These are phyloP conservation scores for Pythium dissimile DNA, from an alignment of 352 stramenopile species.

Conservation along the genomic window DNA sequence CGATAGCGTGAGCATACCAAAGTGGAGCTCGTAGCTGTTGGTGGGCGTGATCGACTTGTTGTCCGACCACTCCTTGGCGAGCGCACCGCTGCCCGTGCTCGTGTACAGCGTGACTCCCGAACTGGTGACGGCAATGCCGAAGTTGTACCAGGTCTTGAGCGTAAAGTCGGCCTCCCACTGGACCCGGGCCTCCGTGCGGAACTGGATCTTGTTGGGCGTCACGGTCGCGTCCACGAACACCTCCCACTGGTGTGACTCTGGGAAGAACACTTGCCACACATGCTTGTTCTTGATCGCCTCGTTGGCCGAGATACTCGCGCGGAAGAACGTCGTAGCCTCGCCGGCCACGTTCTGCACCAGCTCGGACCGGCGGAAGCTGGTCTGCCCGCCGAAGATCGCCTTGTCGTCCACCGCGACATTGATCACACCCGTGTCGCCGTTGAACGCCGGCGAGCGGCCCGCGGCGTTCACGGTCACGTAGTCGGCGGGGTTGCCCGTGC, in stretches of 20 bases:
- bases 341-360: conserved; percentile 53
- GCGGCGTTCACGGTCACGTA: conserved; percentile 43
- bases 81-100: conserved; percentile 37
- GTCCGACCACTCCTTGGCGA: conserved; percentile 42
- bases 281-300: conserved; percentile 47
- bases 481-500: conserved; percentile 37
- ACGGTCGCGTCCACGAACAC: conserved; percentile 53
- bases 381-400: conserved; percentile 48
- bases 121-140: conserved; percentile 45
- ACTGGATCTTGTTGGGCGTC: conserved; percentile 50
- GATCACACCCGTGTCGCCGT: conserved; percentile 60
- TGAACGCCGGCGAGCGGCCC: conserved; percentile 50
- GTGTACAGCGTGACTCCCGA: conserved; percentile 49
- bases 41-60: conserved; percentile 22
- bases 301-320: conserved; percentile 48
- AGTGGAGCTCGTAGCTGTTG: conserved; percentile 58
- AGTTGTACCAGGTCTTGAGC: conserved; percentile 63
- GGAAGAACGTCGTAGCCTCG: conserved; percentile 56
- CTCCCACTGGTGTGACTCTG: conserved; percentile 59
- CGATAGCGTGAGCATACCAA: conserved; percentile 63
- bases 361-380: conserved; percentile 64
- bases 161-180: conserved; percentile 53
- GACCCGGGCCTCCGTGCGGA: conserved; percentile 41
- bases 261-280: conserved; percentile 57
- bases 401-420: conserved; percentile 43